phyloP scores from a whole-genome alignment of 2,329 filamentous ascomycete genomes.

The Fusarium illudens region DNA sequence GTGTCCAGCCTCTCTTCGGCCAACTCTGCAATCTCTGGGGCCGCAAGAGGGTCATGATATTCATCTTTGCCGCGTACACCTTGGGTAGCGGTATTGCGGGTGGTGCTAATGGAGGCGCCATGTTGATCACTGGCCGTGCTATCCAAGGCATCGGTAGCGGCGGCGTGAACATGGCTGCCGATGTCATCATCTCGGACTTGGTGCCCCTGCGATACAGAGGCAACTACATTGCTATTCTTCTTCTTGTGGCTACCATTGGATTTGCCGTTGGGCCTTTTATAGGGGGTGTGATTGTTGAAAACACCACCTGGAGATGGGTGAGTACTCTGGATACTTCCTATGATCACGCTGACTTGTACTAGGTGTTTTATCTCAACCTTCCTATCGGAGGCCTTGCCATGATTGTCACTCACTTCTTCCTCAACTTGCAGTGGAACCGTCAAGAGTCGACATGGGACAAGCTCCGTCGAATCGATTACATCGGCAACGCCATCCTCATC shows the following conservation, averaged over 20 bases:
- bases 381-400: constrained; percentile 49
- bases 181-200: constrained; percentile 53
- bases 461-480: constrained; percentile 52
- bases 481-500: constrained; percentile 55
- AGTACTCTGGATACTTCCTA: neutral
- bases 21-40: constrained; percentile 64
- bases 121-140: constrained; percentile 53
- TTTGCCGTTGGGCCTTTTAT: constrained; percentile 47
- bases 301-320: constrained; percentile 53
- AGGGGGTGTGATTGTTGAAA: constrained; percentile 41
- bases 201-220: constrained; percentile 58
- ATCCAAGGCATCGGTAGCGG: constrained; percentile 55
- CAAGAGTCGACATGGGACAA: constrained; percentile 38
- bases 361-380: constrained; percentile 56
- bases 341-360: neutral
- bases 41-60: constrained; percentile 52
- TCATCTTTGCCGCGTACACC: constrained; percentile 56
- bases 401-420: constrained; percentile 45
- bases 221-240: constrained; percentile 50
- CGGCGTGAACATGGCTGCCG: constrained; percentile 45
- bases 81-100: constrained; percentile 61
- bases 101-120: constrained; percentile 48
- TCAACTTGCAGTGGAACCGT: constrained; percentile 48
- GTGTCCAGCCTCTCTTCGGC: constrained; percentile 58
- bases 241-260: constrained; percentile 47